Evolutionary conservation across 176 grass and related monocot species (phyloP), one percentile per base, ranked within the genome.

Genomic region (Cocos nucifera): DNA sequence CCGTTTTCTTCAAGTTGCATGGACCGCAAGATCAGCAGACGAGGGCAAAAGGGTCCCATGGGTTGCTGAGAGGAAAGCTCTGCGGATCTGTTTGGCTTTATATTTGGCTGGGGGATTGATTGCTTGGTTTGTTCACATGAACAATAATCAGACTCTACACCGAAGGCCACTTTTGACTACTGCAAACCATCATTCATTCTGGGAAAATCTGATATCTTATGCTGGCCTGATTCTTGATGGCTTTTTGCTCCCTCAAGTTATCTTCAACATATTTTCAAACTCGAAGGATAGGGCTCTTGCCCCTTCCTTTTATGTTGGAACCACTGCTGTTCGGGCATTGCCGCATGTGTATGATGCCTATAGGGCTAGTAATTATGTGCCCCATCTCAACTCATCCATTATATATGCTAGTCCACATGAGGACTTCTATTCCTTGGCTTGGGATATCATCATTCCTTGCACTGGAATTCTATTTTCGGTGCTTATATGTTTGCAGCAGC

Each of bases 191-290:
- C 76, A 77, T 59, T 53, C 86, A 35, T 75, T 90, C 35, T 82
- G 82, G 77, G 78, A 89, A 39, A 77, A 84, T 65, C 52, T 85
- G 25, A 81, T 84, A 17, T 66, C 80, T 1, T 90, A 85, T 50
- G 77, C 77, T 50, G 91, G 86, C 35, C 49, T 88, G 54, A 59
- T 90, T 24, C 75, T 96, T 2, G 86, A 96, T 50, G 81, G 80
- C 1, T 95, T 95, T 75, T 57, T 95, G 66, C 80, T 95, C 21
- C 90, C 90, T 60, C 90, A 95, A 68, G 72, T 90, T 22, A 68
- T 89, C 51, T 73, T 86, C 44, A 87, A 89, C 21, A 51, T 58
- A 18, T 95, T 83, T 55, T 84, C 71, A 4, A 56, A 69, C 30
- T 86, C 90, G 39, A 95, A 84, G 70, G 67, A 81, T 57, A 76